Base-by-base conservation (phyloP, 805 yeast genomes). In the Maudiozyma barnettii region DNA sequence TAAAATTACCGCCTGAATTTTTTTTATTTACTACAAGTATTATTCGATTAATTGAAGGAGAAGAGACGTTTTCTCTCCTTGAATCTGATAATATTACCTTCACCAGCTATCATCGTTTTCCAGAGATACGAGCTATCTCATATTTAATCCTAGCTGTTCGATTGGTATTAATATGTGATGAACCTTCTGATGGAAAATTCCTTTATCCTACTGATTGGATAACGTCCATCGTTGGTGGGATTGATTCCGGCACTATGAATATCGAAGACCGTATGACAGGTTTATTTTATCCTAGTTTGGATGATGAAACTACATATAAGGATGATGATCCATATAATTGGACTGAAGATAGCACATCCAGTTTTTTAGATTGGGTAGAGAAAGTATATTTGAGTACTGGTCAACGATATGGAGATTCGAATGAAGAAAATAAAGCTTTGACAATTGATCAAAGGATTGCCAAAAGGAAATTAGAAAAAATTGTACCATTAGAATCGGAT, bases 401-500 rank as follows among this genome's bases (percentile, higher is more conserved):
- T 1, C 37, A 45, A 12, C 57, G 55, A 39, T 39, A 22, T 18
- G 23, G 31, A 22, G 35, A 13, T 23, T n/a, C 35, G 9, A 30
- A 44, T 14, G 41, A 44, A 12, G 14, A 20, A 7, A 43, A 55
- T 16, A 40, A 42, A 9, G 48, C 43, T 19, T 40, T 52, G 20
- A 51, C 55, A 4, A 53, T 64, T 30, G 68, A 64, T 49, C 56
- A 61, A 40, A 56, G 47, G 39, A 64, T 64, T 45, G 66, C 64
- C 18, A 51, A 48, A 36, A 54, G 61, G 43, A 61, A 59, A 48
- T 51, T 64, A 26, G 49, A 58, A 40, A 54, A 54, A 37, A 49
- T 64, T 14, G 49, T 64, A 37, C 66, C 66, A 12, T 21, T 57
- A 14, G 48, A 52, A 10, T 18, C 46, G 8, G 41, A 23, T 16